Percentiles rank a stretch among this genome's conserved stretches.
Evolutionary conservation across 257 asterid genomes (phyloP).

Genomic region (Ocimum tenuiflorum): DNA sequence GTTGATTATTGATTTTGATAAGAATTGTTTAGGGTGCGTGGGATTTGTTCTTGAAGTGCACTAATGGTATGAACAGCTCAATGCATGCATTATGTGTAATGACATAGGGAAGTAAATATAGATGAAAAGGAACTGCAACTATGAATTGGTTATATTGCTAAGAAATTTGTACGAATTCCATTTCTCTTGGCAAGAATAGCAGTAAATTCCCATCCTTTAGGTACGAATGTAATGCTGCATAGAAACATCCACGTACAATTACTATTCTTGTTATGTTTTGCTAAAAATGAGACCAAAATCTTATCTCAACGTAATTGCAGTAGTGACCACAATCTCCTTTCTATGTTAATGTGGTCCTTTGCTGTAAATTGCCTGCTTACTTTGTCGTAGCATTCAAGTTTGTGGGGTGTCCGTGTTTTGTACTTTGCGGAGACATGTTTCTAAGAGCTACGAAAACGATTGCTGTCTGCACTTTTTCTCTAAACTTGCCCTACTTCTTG

Average conservation of each 20-base stretch:
- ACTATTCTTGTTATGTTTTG: slow-evolving; percentile 4
- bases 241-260: background rate
- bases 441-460: slow-evolving; percentile 14
- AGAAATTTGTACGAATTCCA: background rate
- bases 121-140: background rate
- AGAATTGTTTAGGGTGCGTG: too few relatives aligned
- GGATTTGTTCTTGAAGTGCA: too few relatives aligned
- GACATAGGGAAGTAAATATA: too few relatives aligned
- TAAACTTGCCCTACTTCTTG: background rate
- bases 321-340: slow-evolving; percentile 21
- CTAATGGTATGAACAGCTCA: too few relatives aligned
- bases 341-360: slow-evolving; percentile 27
- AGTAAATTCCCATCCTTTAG: background rate
- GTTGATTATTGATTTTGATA: background rate
- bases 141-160: background rate
- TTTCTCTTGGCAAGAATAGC: background rate
- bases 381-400: slow-evolving; percentile 10
- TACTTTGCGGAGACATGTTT: slow-evolving; percentile 18
- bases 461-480: background rate
- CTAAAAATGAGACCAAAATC: slow-evolving; percentile 17
- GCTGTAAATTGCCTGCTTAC: background rate
- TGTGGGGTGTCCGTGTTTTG: slow-evolving; percentile 12
- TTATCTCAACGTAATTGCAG: slow-evolving; percentile 3
- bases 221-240: background rate
- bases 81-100: too few relatives aligned